phyloP scores from a whole-genome alignment of 1,139 yeast genomes.

The Pichia sp. region DNA sequence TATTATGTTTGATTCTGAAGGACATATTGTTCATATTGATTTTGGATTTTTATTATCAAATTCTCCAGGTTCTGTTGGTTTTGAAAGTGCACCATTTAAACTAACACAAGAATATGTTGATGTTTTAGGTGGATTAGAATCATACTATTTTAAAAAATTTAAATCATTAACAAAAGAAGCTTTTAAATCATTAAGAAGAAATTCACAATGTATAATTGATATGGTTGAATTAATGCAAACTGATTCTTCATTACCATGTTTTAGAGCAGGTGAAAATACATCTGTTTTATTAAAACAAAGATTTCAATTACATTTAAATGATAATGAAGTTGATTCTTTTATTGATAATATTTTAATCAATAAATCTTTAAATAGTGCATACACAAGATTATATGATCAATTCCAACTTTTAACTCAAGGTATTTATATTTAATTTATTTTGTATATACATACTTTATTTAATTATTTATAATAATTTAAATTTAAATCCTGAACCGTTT shows the following conservation, averaged over 20 bases:
- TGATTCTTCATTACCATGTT: slow-evolving; percentile 86
- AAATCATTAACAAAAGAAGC: slow-evolving; percentile 60
- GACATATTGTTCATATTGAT: slow-evolving; percentile 92
- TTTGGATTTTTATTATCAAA: slow-evolving; percentile 90
- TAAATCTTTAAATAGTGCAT: slow-evolving; percentile 81
- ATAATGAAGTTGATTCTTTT: slow-evolving; percentile 65
- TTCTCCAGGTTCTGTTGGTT: slow-evolving; percentile 93
- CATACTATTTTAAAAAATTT: slow-evolving; percentile 54
- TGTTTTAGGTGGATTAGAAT: slow-evolving; percentile 69
- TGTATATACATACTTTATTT: not conserved
- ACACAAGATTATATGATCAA: slow-evolving; percentile 89
- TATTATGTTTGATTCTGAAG: slow-evolving; percentile 87
- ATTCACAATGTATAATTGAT: slow-evolving; percentile 65
- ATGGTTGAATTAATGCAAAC: slow-evolving; percentile 92
- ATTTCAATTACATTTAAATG: slow-evolving; percentile 68
- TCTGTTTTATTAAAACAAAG: slow-evolving; percentile 73
- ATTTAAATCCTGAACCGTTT: slow-evolving; percentile 32
- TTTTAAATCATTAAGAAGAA: slow-evolving; percentile 62
- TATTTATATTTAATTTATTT: slow-evolving; percentile 49
- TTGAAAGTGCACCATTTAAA: slow-evolving; percentile 96
- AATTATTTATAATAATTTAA: not conserved
- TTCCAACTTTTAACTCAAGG: slow-evolving; percentile 94
- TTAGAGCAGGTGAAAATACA: slow-evolving; percentile 79
- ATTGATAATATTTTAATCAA: slow-evolving; percentile 71
- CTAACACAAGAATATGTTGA: slow-evolving; percentile 84